Base-by-base conservation (phyloP, 345 rosid genomes). In the Eucalyptus microcorys region DNA sequence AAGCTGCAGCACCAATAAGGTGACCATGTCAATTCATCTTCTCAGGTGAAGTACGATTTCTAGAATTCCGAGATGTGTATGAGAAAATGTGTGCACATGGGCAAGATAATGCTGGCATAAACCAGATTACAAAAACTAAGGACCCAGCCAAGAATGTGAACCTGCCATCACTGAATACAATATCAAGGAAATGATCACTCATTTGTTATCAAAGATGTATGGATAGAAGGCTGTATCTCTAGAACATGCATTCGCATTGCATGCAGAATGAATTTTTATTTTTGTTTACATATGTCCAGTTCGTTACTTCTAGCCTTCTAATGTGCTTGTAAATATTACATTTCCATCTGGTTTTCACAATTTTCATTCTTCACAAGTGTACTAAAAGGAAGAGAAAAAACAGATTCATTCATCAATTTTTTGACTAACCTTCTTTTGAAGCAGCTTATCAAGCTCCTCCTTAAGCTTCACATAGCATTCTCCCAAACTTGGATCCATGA, bases 401-500 rank as follows among this genome's bases (percentile, higher is more conserved):
- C 24, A 87, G 30, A 57, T 6, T 34, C n/a, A 7, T 21, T 76
- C 45, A 19, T 76, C 47, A 3, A 68, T 53, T 85, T 59, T 42
- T 85, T 19, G 52, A 88, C 93, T 68, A 66, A 91, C 99, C 97
- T 98, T 98, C 90, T 90, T 93, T 50, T 94, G 96, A 87, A 96
- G 90, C 89, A 98, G 95, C 92, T 92, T 93, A 85, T 94, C 93
- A 81, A 98, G 96, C 91, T 98, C 99, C 91, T 96, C 97, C 92
- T 93, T 96, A 21, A 98, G 96, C 92, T 94, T 96, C 91, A 94
- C 85, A 89, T 91, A 98, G 95, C 96, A 94, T 57, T 98, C 99
- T 47, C 98, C 98, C 93, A 98, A 92, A 88, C 93, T 94, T 86
- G 98, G 95, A 94, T 96, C 97, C 98, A 97, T 95, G 94, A 98